Conservation (phyloP, 2,329 filamentous ascomycete genomes). For the Talaromyces albobiverticillius region DNA sequence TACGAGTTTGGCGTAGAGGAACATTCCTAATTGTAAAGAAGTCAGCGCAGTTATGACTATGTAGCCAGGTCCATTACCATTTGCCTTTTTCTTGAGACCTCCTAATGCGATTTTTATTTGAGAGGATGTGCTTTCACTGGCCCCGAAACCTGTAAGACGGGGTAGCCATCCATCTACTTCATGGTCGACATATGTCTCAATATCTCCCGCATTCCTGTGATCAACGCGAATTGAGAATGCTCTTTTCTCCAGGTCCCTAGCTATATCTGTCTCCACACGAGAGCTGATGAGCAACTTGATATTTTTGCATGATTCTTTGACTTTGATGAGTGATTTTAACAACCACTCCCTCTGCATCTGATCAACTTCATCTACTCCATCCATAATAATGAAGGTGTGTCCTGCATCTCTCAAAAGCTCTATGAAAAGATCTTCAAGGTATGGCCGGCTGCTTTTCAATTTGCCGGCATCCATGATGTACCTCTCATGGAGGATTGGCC, state of each 20-base stretch:
- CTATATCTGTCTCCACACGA: constrained; percentile 1
- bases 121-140: constrained; percentile 2
- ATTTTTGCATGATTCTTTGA: constrained; percentile 5
- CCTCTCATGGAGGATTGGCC: constrained; percentile 3
- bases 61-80: constrained; percentile 3
- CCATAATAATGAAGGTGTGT: constrained; percentile 3
- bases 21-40: constrained; percentile 3
- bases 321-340: constrained; percentile 1
- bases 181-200: constrained; percentile 4
- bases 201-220: constrained; percentile 1
- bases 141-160: constrained; percentile 3
- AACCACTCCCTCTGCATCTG: not conserved
- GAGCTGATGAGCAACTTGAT: constrained; percentile 3
- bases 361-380: constrained; percentile 3
- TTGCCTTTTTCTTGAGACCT: constrained; percentile 2
- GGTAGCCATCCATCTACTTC: constrained; percentile 2
- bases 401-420: constrained; percentile 2
- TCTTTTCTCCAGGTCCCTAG: constrained; percentile 1
- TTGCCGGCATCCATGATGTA: constrained; percentile 5
- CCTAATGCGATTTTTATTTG: constrained; percentile 2
- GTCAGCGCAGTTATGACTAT: constrained; percentile 3
- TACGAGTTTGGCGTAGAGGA: constrained; percentile 3
- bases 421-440: constrained; percentile 4
- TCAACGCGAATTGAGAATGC: constrained; percentile 2
- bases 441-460: constrained; percentile 2